Percentiles rank a stretch among this genome's conserved stretches.
Conservation (phyloP, 2,329 filamentous ascomycete genomes). For the Xylariaceae sp. region DNA sequence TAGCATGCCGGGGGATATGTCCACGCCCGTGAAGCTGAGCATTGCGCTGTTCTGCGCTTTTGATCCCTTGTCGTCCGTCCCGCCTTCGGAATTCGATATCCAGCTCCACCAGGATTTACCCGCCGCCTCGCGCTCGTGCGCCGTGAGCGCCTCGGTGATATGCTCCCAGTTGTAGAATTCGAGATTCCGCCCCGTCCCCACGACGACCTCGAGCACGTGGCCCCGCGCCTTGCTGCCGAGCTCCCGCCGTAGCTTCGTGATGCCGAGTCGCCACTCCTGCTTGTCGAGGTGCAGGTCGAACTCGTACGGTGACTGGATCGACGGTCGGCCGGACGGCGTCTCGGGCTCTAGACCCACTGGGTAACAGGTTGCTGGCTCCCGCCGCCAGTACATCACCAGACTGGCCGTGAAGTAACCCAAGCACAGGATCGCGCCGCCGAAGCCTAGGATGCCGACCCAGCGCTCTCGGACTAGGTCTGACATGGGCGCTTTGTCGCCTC, state of each 20-base stretch:
- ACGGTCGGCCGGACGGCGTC: slow-evolving; percentile 46
- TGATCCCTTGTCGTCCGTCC: slow-evolving; percentile 11
- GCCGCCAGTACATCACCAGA: slow-evolving; percentile 24
- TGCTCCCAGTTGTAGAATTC: slow-evolving; percentile 54
- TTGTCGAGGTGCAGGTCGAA: slow-evolving; percentile 58
- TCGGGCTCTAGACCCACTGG: slow-evolving; percentile 35
- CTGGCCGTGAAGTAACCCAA: slow-evolving; percentile 46
- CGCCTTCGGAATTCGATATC: background rate
- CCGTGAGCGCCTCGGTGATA: slow-evolving; percentile 21
- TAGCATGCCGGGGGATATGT: slow-evolving; percentile 58
- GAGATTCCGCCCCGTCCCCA: slow-evolving; percentile 60
- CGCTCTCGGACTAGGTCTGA: slow-evolving; percentile 33
- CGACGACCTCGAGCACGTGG: slow-evolving; percentile 58
- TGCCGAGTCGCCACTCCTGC: slow-evolving; percentile 55
- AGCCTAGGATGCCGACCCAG: slow-evolving; percentile 45
- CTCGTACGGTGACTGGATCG: slow-evolving; percentile 46
- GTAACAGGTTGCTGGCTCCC: slow-evolving; percentile 25
- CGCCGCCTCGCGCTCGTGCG: slow-evolving; percentile 22
- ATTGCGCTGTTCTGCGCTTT: slow-evolving; percentile 33
- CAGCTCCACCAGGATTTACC: slow-evolving; percentile 7
- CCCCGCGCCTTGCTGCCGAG: slow-evolving; percentile 49
- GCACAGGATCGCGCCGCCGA: slow-evolving; percentile 42
- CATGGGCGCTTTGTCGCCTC: slow-evolving; percentile 12
- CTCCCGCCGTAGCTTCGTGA: slow-evolving; percentile 46
- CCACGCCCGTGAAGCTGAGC: slow-evolving; percentile 57